Percentiles rank a stretch among this genome's conserved stretches.
These are phyloP conservation scores for Solanum bukasovii DNA, from an alignment of 257 asterid genomes.

Conservation along the genomic window DNA sequence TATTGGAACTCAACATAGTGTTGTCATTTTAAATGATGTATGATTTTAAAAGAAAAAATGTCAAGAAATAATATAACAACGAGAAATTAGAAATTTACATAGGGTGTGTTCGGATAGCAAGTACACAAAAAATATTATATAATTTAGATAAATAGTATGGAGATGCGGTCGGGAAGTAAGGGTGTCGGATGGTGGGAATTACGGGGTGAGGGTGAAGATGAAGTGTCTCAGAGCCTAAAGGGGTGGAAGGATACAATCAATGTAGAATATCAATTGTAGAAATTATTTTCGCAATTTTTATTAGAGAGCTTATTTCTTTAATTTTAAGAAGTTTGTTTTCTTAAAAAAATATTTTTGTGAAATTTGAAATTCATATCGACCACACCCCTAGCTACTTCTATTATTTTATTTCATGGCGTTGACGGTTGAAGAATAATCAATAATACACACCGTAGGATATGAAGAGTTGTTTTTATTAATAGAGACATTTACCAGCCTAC, in stretches of 20 bases:
- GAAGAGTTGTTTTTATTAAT: neutral
- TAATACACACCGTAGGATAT: neutral
- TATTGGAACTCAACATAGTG: neutral
- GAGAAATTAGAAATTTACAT: neutral
- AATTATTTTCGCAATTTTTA: neutral
- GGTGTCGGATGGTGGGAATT: neutral
- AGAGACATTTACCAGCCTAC: neutral
- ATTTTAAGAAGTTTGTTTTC: too few relatives aligned
- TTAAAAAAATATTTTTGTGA: too few relatives aligned
- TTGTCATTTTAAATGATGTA: neutral
- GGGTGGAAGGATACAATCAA: fast-evolving
- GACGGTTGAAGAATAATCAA: neutral
- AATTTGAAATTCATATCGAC: neutral
- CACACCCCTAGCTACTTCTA: too few relatives aligned
- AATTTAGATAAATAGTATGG: too few relatives aligned
- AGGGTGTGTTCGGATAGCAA: neutral
- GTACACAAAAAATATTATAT: neutral
- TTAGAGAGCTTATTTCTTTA: neutral
- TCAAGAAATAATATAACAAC: neutral
- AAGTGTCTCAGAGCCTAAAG: neutral
- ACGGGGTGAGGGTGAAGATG: neutral
- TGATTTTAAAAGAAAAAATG: neutral
- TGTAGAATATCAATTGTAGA: too few relatives aligned
- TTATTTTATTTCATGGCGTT: neutral
- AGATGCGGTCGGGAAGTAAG: neutral